Percentiles rank a stretch among this genome's conserved stretches.
These are phyloP conservation scores for Ceratocystis eucalypticola DNA, from an alignment of 2,329 filamentous ascomycete genomes.

Conservation along the genomic window DNA sequence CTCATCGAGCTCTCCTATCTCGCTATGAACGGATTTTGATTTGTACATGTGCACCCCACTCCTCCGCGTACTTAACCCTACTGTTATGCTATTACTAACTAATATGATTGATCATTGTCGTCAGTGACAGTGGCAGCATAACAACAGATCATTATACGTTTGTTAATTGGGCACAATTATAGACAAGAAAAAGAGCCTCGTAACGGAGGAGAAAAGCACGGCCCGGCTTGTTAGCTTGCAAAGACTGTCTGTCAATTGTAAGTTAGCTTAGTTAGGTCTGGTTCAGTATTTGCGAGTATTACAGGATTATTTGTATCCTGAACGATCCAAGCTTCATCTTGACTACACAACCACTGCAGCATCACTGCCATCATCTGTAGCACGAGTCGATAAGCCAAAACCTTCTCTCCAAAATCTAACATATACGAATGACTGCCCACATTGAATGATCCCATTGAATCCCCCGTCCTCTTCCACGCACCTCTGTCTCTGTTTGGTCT, in stretches of 20 bases:
- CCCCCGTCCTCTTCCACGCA: neutral
- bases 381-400: neutral
- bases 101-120: neutral
- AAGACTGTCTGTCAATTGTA: neutral
- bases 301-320: neutral
- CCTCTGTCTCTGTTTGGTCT: neutral
- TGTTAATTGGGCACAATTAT: neutral
- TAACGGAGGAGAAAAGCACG: neutral
- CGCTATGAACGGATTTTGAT: neutral
- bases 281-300: neutral
- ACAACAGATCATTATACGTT: neutral
- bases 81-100: neutral
- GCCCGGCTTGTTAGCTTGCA: neutral
- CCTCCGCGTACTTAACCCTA: neutral
- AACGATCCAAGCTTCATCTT: slow-evolving; percentile 1
- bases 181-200: neutral
- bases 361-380: neutral
- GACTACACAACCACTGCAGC: neutral
- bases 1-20: neutral
- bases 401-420: neutral
- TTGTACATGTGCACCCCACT: neutral
- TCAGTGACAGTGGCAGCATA: neutral
- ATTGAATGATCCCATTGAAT: neutral
- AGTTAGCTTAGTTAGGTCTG: neutral
- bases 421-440: neutral